Base-by-base conservation (phyloP, 495 filamentous ascomycete genomes). In the Mycothermus thermophilus region DNA sequence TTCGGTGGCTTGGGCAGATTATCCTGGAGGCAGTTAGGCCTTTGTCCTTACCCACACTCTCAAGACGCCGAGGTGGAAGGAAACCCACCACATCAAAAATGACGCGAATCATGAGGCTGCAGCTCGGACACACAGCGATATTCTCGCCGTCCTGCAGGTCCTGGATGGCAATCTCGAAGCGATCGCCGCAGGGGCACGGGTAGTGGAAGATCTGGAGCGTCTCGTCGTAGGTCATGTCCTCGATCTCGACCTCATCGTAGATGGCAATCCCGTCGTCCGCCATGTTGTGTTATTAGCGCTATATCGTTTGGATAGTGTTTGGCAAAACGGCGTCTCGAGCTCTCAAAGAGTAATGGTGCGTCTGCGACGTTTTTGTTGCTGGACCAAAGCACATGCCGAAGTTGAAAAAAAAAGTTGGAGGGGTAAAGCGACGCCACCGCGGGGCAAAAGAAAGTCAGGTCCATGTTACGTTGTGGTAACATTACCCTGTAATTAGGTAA, bases 171-270 rank as follows among this genome's bases (percentile, higher is more conserved):
- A 97, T 96, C 63, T 95, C 82, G 63, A 97, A 97, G 23, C 84
- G 78, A 62, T 97, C 90, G 57, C 90, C 90, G 57, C 90, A 97
- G 0, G 90, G 90, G 54, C 90, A 97, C 11, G 90, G 90, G 57
- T 85, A 94, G 56, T 86, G 81, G 60, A 93, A 97, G 49, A 93
- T 75, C 57, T 92, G 76, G 14, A 83, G 66, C 3, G 67, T 68
- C 16, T 76, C 60, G 57, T 97, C 85, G 58, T 74, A 97, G 52
- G 83, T 90, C 82, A 96, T 93, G 56, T 97, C 90, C 57, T 97
- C 90, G 69, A 97, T 95, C 55, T 97, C 90, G 62, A 97, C 85
- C 59, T 97, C 88, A 59, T 97, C 90, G 67, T 97, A 97, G 50
- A 93, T 80, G 37, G 79, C 74, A 28, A 75, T 53, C 30, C 77